Conservation (phyloP, 73 alveolate species). For the Tetrahymena thermophila region DNA sequence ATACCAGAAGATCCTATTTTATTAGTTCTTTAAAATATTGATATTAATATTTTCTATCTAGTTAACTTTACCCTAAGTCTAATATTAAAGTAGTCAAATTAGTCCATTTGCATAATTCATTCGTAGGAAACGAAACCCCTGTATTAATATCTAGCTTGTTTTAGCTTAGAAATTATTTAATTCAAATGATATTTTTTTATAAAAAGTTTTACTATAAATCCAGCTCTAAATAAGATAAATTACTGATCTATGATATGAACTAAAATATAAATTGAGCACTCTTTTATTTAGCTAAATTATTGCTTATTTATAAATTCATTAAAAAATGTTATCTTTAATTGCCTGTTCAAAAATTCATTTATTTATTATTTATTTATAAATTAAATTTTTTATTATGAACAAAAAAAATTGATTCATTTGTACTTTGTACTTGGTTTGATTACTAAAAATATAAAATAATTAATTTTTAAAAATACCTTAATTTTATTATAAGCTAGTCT, state of each 20-base stretch:
- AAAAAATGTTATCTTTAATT: too few species aligned
- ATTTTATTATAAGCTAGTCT: background rate
- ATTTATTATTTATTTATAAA: too few species aligned
- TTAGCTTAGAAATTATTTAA: background rate
- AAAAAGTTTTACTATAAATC: background rate
- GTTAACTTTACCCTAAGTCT: background rate
- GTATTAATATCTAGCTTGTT: background rate
- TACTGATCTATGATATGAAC: background rate
- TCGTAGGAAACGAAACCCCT: background rate
- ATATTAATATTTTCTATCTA: too few species aligned
- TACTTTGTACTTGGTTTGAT: too few species aligned
- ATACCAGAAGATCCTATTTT: background rate
- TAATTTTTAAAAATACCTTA: background rate
- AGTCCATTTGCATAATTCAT: background rate
- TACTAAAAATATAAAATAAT: too few species aligned
- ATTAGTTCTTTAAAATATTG: background rate
- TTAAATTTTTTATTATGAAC: too few species aligned
- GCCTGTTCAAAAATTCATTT: too few species aligned
- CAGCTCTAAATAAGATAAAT: background rate
- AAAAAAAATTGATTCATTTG: too few species aligned
- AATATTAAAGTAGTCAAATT: background rate
- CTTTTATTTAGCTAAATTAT: background rate
- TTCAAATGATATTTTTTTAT: too few species aligned
- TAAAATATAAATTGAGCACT: background rate
- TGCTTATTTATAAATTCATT: background rate